phyloP scores from a whole-genome alignment of 495 filamentous ascomycete genomes.

The Penicillium parvum region DNA sequence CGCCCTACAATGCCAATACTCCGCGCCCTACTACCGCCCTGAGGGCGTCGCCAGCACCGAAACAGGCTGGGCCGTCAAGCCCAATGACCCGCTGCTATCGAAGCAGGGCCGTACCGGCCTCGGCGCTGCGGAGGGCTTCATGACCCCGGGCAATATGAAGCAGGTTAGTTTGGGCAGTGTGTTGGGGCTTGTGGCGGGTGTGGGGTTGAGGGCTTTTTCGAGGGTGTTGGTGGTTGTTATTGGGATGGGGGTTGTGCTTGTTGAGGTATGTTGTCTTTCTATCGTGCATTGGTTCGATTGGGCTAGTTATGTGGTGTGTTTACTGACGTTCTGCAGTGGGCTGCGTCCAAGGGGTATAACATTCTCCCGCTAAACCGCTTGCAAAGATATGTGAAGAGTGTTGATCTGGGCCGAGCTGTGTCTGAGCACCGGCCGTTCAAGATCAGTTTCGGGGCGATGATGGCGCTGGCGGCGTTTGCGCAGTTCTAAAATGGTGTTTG shows the following conservation, averaged over 20 bases:
- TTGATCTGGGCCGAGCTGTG: slow-evolving; percentile 56
- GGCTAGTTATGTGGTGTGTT: not conserved
- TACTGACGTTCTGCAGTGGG: slow-evolving; percentile 45
- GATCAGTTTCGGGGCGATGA: slow-evolving; percentile 69
- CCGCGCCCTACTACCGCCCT: slow-evolving; percentile 21
- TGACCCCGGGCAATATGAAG: slow-evolving; percentile 50
- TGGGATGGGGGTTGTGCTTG: slow-evolving; percentile 62
- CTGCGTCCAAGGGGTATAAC: slow-evolving; percentile 70
- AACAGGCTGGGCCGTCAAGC: slow-evolving; percentile 25
- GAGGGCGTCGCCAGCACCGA: slow-evolving; percentile 18
- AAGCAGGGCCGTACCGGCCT: slow-evolving; percentile 28
- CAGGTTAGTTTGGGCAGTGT: slow-evolving; percentile 70
- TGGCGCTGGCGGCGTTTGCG: slow-evolving; percentile 72
- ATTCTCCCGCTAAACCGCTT: slow-evolving; percentile 58
- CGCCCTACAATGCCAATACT: slow-evolving; percentile 41
- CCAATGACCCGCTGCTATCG: slow-evolving; percentile 17
- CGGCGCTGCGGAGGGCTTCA: slow-evolving; percentile 14
- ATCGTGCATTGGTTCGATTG: not conserved
- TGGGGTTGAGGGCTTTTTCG: slow-evolving; percentile 72
- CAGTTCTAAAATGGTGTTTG: slow-evolving; percentile 29
- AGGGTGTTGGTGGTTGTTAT: slow-evolving; percentile 66
- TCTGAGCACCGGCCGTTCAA: slow-evolving; percentile 71
- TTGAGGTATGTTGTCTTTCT: slow-evolving; percentile 56
- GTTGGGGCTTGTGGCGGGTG: slow-evolving; percentile 62
- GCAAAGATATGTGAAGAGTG: slow-evolving; percentile 53